Percentiles rank a stretch among this genome's conserved stretches.
These are phyloP conservation scores for Glycyrrhiza uralensis DNA, from an alignment of 306 rosid genomes.

Conservation along the genomic window DNA sequence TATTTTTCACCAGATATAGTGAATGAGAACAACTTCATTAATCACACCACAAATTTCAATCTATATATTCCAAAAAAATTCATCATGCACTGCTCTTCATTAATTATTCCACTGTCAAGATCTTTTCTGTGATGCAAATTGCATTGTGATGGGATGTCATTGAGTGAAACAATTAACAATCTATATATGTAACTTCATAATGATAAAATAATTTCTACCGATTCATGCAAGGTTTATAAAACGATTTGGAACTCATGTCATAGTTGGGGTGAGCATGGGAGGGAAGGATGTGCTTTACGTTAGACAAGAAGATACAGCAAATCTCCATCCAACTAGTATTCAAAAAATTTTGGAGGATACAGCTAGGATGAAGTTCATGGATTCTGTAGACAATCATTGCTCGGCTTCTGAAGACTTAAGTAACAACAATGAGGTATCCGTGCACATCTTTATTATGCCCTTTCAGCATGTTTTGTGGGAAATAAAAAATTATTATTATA, in stretches of 20 bases:
- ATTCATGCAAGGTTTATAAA: conserved; percentile 66
- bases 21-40: background rate
- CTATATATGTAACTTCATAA: background rate
- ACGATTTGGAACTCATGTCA: conserved; percentile 78
- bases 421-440: conserved; percentile 47
- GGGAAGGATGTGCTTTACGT: conserved; percentile 82
- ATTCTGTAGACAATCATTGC: conserved; percentile 41
- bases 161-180: background rate
- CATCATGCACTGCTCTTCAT: background rate
- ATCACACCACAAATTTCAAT: background rate
- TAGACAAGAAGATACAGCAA: conserved; percentile 71
- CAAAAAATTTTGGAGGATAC: conserved; percentile 60
- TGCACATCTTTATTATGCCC: background rate
- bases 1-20: background rate
- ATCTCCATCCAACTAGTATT: conserved; percentile 57
- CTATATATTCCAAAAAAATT: background rate
- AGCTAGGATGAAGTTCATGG: conserved; percentile 62
- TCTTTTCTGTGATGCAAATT: background rate
- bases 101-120: background rate
- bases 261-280: conserved; percentile 89
- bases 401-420: conserved; percentile 41
- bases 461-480: background rate
- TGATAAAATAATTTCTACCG: background rate
- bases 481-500: background rate
- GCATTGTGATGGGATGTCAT: background rate